Evolutionary conservation across 2,329 filamentous ascomycete genomes (phyloP), one percentile per base, ranked within the genome.

Genomic region (Xylaria digitata): DNA sequence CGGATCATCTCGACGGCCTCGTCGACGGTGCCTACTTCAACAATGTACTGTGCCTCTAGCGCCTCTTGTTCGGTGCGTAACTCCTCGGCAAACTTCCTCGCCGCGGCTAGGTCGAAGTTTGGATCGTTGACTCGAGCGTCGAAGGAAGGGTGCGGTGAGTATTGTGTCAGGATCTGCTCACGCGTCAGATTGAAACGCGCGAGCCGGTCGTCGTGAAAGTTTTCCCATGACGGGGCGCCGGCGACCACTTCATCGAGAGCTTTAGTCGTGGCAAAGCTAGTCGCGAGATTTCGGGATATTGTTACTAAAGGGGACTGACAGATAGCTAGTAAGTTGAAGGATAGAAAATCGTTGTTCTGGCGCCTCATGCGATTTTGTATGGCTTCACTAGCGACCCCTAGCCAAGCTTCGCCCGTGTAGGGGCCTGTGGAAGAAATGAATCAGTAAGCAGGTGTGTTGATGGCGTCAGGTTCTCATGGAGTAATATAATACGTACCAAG

Each of bases 301-400:
- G 79, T 76, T 13, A 80, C 73, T 1, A 91, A 78, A 0, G 92
- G 89, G 64, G 90, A 91, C 64, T 87, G 86, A 69, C 90, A 91
- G 1, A 97, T 80, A 26, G 92, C 90, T 55, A 97, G 83, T 43
- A 97, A 86, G 69, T 88, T 94, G 80, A 93, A 96, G n/a, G 90
- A 86, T 34, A 92, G 85, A 59, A 88, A 84, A 11, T 84, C 88
- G 46, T 87, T 88, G 68, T 84, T 87, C 40, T 87, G 88, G 68
- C 87, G 86, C 8, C 84, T 79, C 85, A 96, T 95, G 50, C 91
- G 86, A 0, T 83, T 81, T 58, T 88, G 80, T 61, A 97, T 90
- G 8, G 89, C 85, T 0, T 87, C 86, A 58, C 84, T 85, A 0
- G 89, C 91, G 6, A 90, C 78, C 1, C 81, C 78, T 3, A 93